Base-by-base conservation (phyloP, 2,329 filamentous ascomycete genomes). In the Ophiosphaerella narmari region DNA sequence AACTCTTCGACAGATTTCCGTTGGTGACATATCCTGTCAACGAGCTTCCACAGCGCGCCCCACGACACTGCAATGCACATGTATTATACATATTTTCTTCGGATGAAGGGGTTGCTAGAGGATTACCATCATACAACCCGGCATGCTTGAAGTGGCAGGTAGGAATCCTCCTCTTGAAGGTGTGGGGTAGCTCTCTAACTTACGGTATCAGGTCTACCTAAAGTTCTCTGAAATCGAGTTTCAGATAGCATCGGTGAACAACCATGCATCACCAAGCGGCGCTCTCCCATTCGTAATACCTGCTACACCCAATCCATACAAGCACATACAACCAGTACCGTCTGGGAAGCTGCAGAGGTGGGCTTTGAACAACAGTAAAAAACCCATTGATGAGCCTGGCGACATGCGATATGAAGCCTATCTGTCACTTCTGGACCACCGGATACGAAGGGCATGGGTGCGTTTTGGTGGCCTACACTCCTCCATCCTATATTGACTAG, bases 81-180 rank as follows among this genome's bases (percentile, higher is more conserved):
- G 80, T 84, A 8, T 78, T 99, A 7, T 91, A 91, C 72, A 80
- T 96, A 48, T 97, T 97, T 74, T 82, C 84, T 52, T 84, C 81
- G 12, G 77, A 83, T 1, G 76, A 81, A n/a, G 87, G 85, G 63
- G 88, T 86, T 31, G 71, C 73, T 48, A 68, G 68, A 34, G 86
- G 85, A 4, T 75, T 78, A 26, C 89, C 91, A 23, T 95, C 90
- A 58, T 96, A 88, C 76, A 97, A 97, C 71, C 94, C 94, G 9
- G 85, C 86, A 50, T 99, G 94, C 78, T 79, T 97, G 67, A 96
- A 93, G 78, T 97, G 91, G 91, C 94, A 97, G 89, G 91, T 93
- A 65, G 60, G 84, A 36, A 13, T 13, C 24, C 21, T 41, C 39
- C 14, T 8, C 39, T 12, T 13, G 12, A 21, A 14, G 39, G 24